phyloP scores from a whole-genome alignment of 1,284 basidiomycete genomes.

The Meira nashicola region DNA sequence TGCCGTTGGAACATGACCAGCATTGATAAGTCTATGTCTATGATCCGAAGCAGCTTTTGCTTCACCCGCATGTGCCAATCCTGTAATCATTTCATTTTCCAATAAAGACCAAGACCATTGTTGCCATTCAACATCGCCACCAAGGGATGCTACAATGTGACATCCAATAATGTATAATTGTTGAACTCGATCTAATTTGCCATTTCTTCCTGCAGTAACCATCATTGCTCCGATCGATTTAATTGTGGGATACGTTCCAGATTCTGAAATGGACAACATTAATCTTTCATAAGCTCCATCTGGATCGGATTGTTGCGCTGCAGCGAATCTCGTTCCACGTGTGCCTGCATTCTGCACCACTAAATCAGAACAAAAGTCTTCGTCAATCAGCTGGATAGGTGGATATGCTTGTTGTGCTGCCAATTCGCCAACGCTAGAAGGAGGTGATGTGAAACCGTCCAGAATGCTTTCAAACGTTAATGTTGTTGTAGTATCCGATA shows the following conservation, averaged over 20 bases:
- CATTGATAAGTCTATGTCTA: constrained; percentile 43
- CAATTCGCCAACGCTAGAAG: background rate
- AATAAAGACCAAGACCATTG: constrained; percentile 53
- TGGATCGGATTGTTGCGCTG: background rate
- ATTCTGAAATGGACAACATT: constrained; percentile 18
- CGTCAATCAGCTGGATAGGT: constrained; percentile 32
- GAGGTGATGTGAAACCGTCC: too few relatives aligned
- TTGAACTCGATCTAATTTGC: constrained; percentile 58
- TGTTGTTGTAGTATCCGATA: too few relatives aligned
- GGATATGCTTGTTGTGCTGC: background rate
- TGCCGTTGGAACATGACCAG: constrained; percentile 35
- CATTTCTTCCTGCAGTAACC: constrained; percentile 52
- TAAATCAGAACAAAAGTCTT: constrained; percentile 28
- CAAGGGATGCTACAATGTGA: constrained; percentile 31
- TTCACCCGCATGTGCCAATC: constrained; percentile 44
- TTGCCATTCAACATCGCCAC: constrained; percentile 48
- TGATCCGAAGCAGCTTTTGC: constrained; percentile 33
- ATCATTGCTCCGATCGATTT: constrained; percentile 36
- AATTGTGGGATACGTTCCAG: constrained; percentile 34
- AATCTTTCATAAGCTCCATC: constrained; percentile 22
- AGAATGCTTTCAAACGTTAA: too few relatives aligned
- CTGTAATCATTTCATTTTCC: constrained; percentile 47
- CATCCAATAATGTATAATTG: constrained; percentile 58
- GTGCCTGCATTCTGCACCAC: background rate
- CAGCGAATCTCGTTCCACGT: constrained; percentile 16